Conservation (phyloP, 495 filamentous ascomycete genomes). For the Annulohypoxylon nitens region DNA sequence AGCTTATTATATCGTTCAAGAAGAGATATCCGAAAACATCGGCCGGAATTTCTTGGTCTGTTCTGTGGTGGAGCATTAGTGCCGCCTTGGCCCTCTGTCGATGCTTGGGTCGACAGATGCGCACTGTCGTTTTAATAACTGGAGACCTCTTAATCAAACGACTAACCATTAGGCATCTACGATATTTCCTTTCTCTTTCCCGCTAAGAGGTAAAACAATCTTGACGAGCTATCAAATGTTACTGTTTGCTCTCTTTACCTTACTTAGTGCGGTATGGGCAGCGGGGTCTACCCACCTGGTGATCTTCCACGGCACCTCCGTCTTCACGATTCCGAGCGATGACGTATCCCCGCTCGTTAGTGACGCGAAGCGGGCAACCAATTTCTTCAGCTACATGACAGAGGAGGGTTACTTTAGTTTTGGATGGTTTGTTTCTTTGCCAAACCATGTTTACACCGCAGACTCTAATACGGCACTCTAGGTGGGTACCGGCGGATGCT, state of each 20-base stretch:
- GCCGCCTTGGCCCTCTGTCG: neutral
- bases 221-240: neutral
- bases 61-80: neutral
- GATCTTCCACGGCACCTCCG: slow-evolving; percentile 6
- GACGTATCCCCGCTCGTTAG: neutral
- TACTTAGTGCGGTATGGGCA: neutral
- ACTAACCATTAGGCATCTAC: neutral
- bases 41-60: neutral
- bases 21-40: neutral
- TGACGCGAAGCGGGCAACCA: neutral
- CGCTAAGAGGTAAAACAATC: neutral
- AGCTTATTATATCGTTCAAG: neutral
- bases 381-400: slow-evolving; percentile 14
- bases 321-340: neutral
- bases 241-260: neutral
- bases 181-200: neutral
- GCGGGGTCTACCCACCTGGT: neutral
- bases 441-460: neutral
- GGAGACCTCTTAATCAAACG: neutral
- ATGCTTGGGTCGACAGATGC: neutral
- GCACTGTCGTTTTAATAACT: neutral
- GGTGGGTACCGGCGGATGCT: neutral
- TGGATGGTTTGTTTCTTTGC: slow-evolving; percentile 10
- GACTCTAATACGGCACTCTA: neutral
- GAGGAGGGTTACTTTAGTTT: slow-evolving; percentile 15